Evolutionary conservation across 495 filamentous ascomycete species (phyloP).

Genomic region (Neurospora sp.): DNA sequence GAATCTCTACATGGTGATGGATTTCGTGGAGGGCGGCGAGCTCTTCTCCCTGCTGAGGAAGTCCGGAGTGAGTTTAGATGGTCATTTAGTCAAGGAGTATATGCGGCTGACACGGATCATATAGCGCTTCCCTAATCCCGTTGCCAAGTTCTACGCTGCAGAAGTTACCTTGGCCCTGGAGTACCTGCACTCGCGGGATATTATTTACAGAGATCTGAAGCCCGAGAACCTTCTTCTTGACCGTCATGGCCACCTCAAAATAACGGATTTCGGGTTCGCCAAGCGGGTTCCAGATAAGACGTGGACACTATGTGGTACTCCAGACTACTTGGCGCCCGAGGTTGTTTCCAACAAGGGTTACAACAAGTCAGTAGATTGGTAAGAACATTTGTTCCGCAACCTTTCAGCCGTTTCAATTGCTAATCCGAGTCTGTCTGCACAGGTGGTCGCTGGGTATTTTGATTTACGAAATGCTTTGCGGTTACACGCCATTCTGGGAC

Average conservation of each 20-base stretch:
- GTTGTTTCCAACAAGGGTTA: slow-evolving; percentile 97
- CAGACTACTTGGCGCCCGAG: slow-evolving; percentile 96
- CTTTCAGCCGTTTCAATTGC: neutral
- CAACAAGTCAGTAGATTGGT: slow-evolving; percentile 99
- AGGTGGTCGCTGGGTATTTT: slow-evolving; percentile 99
- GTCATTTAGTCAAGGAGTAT: neutral
- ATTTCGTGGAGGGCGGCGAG: slow-evolving; percentile 98
- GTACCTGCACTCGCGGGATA: slow-evolving; percentile 88
- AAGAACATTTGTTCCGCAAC: slow-evolving; percentile 23
- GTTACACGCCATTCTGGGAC: slow-evolving; percentile 98
- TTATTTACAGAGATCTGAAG: slow-evolving; percentile 96
- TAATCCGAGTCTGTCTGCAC: neutral
- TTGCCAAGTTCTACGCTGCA: slow-evolving; percentile 97
- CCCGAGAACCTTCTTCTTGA: slow-evolving; percentile 93
- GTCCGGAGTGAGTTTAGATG: slow-evolving; percentile 65
- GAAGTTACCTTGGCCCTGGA: slow-evolving; percentile 93
- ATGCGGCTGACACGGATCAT: slow-evolving; percentile 3
- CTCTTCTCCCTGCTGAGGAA: slow-evolving; percentile 91
- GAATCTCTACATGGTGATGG: slow-evolving; percentile 99
- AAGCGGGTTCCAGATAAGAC: slow-evolving; percentile 98
- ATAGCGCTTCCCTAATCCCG: slow-evolving; percentile 97
- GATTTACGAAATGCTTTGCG: slow-evolving; percentile 99
- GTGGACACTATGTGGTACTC: slow-evolving; percentile 96
- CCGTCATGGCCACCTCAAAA: slow-evolving; percentile 93
- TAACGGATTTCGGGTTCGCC: slow-evolving; percentile 97